Base-by-base conservation (phyloP, 257 asterid genomes). In the Penstemon newberryi region DNA sequence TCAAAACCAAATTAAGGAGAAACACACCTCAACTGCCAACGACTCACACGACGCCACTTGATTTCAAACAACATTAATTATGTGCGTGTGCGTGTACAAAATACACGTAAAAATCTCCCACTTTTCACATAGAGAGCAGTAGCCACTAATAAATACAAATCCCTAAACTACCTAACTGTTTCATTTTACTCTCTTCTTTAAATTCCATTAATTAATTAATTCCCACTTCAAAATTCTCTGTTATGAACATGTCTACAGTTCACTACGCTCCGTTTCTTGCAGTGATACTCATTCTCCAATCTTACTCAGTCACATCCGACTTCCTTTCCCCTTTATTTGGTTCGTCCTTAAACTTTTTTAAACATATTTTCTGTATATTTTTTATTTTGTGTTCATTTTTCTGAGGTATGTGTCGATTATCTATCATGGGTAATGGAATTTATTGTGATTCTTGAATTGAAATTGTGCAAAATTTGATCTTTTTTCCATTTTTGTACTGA, bases 191-290 rank as follows among this genome's bases (percentile, higher is more conserved):
- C 18, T 15, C 18, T 15, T 15, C 18, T 15, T 33, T 8, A 56
- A 8, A 25, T 11, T 6, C 36, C 37, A 25, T 38, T 15, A 11
- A 4, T 18, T 19, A 6, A 18, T 6, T 10, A 55, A 18, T 13
- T 40, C 8, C 37, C 11, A 56, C 38, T 56, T 7, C n/a, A 57
- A 0, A 15, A 0, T 37, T 6, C 63, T 57, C 37, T 47, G 25
- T 56, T 1, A 37, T 49, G 13, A 8, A 3, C 51, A 43, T 25
- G 52, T 19, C 60, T 39, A 39, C 43, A 7, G 40, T 60, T 38
- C 52, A 3, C 56, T 36, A 15, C 66, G 0, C 66, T 79, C 71
- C 62, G 47, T 18, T 79, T 65, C 74, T 79, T 79, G 81, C 66
- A 49, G 36, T 72, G 10, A 64, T 60, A 6, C 4, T 75, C 1